Evolutionary conservation across 352 stramenopile genomes (phyloP).

Genomic region (Phytophthora cryptogea): DNA sequence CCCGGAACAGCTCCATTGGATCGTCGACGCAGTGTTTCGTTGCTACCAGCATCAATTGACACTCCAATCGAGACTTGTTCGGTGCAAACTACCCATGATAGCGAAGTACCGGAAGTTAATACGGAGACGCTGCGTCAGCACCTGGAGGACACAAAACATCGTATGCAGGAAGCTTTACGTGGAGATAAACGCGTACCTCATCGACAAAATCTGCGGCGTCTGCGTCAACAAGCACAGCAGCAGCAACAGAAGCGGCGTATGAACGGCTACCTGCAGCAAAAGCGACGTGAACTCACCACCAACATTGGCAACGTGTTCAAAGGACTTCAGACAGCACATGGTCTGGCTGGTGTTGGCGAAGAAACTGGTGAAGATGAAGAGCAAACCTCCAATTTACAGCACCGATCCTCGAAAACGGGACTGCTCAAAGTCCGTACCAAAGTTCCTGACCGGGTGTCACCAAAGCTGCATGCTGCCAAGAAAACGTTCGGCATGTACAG

Average conservation of each 20-base stretch:
- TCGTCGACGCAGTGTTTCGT: conserved; percentile 7
- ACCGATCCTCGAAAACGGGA: conserved; percentile 6
- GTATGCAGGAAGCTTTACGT: conserved; percentile 53
- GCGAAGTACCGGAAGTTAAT: background rate
- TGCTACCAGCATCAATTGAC: background rate
- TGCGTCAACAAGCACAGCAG: conserved; percentile 35
- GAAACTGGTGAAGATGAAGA: conserved; percentile 1
- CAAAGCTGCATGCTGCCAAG: conserved; percentile 17
- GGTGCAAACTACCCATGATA: background rate
- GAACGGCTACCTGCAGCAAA: conserved; percentile 76
- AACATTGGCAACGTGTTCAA: conserved; percentile 79
- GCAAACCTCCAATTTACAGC: background rate
- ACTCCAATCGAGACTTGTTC: background rate
- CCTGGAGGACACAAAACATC: conserved; percentile 48
- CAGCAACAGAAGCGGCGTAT: conserved; percentile 63
- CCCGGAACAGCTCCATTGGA: conserved; percentile 20
- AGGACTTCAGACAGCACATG: conserved; percentile 29
- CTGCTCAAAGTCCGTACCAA: conserved; percentile 5
- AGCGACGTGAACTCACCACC: conserved; percentile 62
- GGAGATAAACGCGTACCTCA: conserved; percentile 35
- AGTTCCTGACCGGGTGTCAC: background rate
- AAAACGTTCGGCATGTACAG: conserved; percentile 71
- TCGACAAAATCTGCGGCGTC: conserved; percentile 38
- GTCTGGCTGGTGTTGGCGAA: background rate
- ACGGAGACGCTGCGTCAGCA: conserved; percentile 35